A percentile compares a stretch with the other conserved stretches of the same genome.
Evolutionary conservation across 78 protist genomes (phyloP).

Genomic region (Dictyostelium brefeldianum): DNA sequence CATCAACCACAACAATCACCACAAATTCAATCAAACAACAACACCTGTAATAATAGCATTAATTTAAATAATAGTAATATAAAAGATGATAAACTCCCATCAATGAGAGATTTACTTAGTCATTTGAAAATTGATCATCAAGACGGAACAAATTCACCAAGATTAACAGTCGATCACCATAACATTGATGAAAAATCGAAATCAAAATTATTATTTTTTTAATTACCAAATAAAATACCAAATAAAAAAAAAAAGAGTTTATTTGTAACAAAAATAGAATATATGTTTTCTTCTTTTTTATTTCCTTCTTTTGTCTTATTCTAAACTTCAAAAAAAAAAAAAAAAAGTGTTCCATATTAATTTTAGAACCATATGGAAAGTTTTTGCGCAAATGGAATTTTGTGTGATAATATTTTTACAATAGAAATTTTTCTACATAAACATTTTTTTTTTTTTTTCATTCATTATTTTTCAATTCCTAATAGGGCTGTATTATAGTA

Average conservation of each 20-base stretch:
- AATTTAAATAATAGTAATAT: not conserved
- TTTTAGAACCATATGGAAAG: too few relatives aligned
- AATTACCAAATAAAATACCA: too few relatives aligned
- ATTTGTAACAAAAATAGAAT: too few relatives aligned
- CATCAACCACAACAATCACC: not conserved
- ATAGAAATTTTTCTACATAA: too few relatives aligned
- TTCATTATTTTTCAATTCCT: too few relatives aligned
- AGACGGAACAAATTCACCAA: constrained; percentile 1
- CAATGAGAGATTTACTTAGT: constrained; percentile 28
- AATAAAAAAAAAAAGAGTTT: too few relatives aligned
- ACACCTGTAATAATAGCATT: not conserved
- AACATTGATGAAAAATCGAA: not conserved
- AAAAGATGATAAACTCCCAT: constrained; percentile 1
- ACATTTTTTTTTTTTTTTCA: too few relatives aligned
- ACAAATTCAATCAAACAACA: not conserved
- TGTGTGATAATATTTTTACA: too few relatives aligned
- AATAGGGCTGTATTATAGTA: too few relatives aligned
- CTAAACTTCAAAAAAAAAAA: too few relatives aligned
- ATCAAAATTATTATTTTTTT: constrained; percentile 8
- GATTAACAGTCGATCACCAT: not conserved
- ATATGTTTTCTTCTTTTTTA: not conserved
- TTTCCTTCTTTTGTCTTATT: not conserved
- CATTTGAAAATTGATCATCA: constrained; percentile 4
- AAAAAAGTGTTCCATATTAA: too few relatives aligned
- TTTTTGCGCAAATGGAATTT: too few relatives aligned